Percentiles rank a stretch among this genome's conserved stretches.
phyloP scores from a whole-genome alignment of 164 flowering plant species.

The Magnolia sinica region DNA sequence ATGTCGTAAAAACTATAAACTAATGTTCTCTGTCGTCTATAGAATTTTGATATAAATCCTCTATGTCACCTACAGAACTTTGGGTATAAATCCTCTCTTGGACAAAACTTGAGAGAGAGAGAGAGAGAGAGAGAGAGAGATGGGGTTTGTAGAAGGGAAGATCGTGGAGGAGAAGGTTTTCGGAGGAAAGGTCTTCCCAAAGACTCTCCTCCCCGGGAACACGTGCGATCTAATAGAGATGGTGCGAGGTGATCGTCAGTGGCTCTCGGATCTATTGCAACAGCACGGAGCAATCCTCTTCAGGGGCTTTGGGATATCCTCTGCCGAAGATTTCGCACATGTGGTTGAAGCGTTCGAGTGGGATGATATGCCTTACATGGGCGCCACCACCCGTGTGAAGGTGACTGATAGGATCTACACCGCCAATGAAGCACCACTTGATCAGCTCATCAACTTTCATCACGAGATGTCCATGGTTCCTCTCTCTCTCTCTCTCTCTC shows the following conservation, averaged over 20 bases:
- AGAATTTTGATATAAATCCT: too few species aligned
- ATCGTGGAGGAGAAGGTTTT: constrained; percentile 15
- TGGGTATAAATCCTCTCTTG: too few species aligned
- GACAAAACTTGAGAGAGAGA: too few species aligned
- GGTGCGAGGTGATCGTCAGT: constrained; percentile 6
- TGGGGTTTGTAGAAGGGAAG: constrained; percentile 11
- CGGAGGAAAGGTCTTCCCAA: constrained; percentile 11
- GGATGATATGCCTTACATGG: constrained; percentile 12
- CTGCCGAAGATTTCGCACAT: constrained; percentile 7
- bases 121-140: constrained; percentile 16
- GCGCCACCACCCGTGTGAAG: constrained; percentile 7
- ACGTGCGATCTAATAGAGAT: constrained; percentile 9
- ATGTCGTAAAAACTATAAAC: too few species aligned
- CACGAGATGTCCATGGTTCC: constrained; percentile 18
- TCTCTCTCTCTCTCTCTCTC: constrained; percentile 1
- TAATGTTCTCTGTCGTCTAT: too few species aligned
- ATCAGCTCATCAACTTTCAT: constrained; percentile 13
- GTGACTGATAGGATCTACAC: constrained; percentile 11
- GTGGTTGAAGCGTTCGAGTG: constrained; percentile 17
- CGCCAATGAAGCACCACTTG: constrained; percentile 13
- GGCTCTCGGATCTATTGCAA: constrained; percentile 7
- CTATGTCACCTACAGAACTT: too few species aligned
- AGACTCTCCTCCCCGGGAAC: constrained; percentile 8
- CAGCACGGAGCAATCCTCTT: constrained; percentile 8
- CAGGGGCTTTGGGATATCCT: constrained; percentile 5